Evolutionary conservation across 495 filamentous ascomycete species (phyloP), one percentile per base, ranked within the genome.

Genomic region (Penicillium coprophilum): DNA sequence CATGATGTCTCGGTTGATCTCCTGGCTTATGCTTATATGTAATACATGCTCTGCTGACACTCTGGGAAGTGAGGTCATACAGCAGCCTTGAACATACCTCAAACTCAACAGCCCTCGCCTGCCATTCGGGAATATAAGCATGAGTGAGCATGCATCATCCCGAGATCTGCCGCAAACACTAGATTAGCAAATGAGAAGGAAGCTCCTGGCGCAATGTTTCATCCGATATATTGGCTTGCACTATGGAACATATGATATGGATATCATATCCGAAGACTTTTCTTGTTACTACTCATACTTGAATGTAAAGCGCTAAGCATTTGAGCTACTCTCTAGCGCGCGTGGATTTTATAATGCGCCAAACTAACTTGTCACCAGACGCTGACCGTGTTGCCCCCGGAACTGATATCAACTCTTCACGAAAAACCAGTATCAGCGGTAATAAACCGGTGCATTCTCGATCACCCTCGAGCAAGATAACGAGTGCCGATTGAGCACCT

Each of bases 1-100:
- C 6, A 50, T 43, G 17, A 23, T 38, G 21, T 28, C 49, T 51
- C 27, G 32, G 21, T 54, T 34, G 28, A 34, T 53, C 28, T 38
- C 15, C 34, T 43, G 20, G 20, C 40, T 23, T 39, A 38, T 38
- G 20, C 40, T 23, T 39, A 38, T 38, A 17, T 6, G 34, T 38
- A 38, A 38, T 34, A 15, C 13, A 15, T 15, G 15, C 8, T n/a
- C 5, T 13, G 12, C 5, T 36, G 32, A 36, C 32, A 6, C 32
- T 24, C 38, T 52, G 17, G 27, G 10, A 9, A 6, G n/a, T 9
- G 8, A 20, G 17, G 9, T 32, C 23, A 43, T 39, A 31, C 31
- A 17, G 20, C 24, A 19, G 27, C 11, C n/a, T 27, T 48, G 28
- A n/a, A 11, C 10, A 34, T 23, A 6, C 8, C 13, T 19, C 30